Percentiles rank a stretch among this genome's conserved stretches.
Conservation (phyloP, 1,284 basidiomycete species). For the Marasmius sp. region DNA sequence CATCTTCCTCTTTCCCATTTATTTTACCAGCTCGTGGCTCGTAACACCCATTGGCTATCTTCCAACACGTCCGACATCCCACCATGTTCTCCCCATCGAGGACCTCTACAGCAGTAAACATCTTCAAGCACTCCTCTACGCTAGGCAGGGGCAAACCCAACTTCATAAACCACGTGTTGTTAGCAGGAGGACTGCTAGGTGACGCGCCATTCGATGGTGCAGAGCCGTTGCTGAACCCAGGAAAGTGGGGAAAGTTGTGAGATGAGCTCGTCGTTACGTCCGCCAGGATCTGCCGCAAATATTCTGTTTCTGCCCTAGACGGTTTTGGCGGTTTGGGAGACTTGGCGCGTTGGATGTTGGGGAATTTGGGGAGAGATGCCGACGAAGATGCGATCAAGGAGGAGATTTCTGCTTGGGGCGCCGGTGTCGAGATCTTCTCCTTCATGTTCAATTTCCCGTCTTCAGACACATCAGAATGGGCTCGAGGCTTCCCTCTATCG, state of each 20-base stretch:
- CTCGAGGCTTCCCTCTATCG: background rate
- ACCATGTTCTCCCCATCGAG: conserved; percentile 94
- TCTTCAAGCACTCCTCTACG: conserved; percentile 73
- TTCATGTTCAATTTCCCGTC: background rate
- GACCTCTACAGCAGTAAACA: conserved; percentile 90
- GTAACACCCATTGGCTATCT: conserved; percentile 69
- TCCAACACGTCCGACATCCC: conserved; percentile 92
- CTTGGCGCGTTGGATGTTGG: conserved; percentile 30
- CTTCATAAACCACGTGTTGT: conserved; percentile 21
- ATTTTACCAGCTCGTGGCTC: conserved; percentile 24
- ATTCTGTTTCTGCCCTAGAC: conserved; percentile 54
- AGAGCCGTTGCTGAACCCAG: background rate
- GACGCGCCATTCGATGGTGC: conserved; percentile 5
- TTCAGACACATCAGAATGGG: background rate
- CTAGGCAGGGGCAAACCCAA: conserved; percentile 45
- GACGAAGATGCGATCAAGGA: conserved; percentile 14
- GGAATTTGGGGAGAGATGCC: conserved; percentile 4
- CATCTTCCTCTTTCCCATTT: conserved; percentile 28
- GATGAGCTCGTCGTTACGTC: conserved; percentile 49
- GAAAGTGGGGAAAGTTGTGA: conserved; percentile 43
- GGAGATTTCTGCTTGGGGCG: background rate
- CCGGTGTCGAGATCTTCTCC: background rate
- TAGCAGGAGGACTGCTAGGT: conserved; percentile 21
- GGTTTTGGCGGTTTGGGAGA: conserved; percentile 53
- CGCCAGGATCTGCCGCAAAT: conserved; percentile 64